Evolutionary conservation across 176 grass and related monocot genomes (phyloP).

Genomic region (Poa annua): DNA sequence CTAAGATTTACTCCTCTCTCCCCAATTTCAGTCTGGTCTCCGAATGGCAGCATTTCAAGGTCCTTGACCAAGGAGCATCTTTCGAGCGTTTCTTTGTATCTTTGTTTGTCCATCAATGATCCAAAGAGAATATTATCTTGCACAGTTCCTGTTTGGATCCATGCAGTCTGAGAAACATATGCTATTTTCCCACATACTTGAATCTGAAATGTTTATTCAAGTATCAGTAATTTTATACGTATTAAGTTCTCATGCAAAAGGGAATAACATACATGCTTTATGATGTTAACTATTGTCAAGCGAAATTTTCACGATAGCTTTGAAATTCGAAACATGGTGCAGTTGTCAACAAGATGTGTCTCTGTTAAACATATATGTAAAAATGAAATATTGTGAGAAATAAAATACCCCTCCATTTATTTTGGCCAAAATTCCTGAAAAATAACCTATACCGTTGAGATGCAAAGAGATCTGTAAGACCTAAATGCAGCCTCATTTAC

Average conservation of each 20-base stretch:
- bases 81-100: slow-evolving; percentile 68
- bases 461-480: too few species aligned
- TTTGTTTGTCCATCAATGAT: slow-evolving; percentile 67
- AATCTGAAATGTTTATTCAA: slow-evolving; percentile 58
- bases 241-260: neutral
- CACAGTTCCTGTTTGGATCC: slow-evolving; percentile 91
- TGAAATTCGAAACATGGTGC: neutral
- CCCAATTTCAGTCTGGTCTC: slow-evolving; percentile 84
- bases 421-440: neutral
- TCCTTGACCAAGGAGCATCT: slow-evolving; percentile 83
- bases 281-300: neutral
- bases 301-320: neutral
- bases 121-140: slow-evolving; percentile 94
- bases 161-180: slow-evolving; percentile 92
- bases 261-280: slow-evolving; percentile 3
- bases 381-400: slow-evolving; percentile 1
- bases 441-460: too few species aligned
- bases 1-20: slow-evolving; percentile 97
- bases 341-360: neutral
- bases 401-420: neutral
- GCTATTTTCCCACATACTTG: slow-evolving; percentile 77
- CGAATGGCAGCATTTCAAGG: slow-evolving; percentile 74
- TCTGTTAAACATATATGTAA: neutral
- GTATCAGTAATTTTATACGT: neutral
- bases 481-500: too few species aligned